Conservation (phyloP, 306 rosid genomes). For the Arachis hypogaea region DNA sequence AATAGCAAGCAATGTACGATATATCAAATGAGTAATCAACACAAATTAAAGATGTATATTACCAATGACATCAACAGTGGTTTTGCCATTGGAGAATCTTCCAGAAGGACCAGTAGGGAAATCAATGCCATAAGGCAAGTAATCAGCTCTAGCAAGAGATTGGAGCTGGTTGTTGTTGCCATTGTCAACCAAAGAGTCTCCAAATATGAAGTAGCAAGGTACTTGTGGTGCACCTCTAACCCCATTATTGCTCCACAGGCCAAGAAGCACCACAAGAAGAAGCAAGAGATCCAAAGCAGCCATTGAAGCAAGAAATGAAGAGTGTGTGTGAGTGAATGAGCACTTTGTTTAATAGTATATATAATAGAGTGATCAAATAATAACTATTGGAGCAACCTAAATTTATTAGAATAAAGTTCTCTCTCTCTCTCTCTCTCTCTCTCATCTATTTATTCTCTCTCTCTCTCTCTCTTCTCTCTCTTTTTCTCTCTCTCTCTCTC, state of each 20-base stretch:
- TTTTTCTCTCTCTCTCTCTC: too few relatives aligned
- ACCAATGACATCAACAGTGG: slow-evolving; percentile 66
- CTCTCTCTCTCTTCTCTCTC: too few relatives aligned
- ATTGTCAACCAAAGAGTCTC: slow-evolving; percentile 71
- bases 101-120: slow-evolving; percentile 62
- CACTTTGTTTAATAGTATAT: slow-evolving; percentile 35
- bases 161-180: slow-evolving; percentile 62
- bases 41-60: neutral
- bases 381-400: too few relatives aligned
- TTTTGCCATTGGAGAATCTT: slow-evolving; percentile 63
- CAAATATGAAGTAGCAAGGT: slow-evolving; percentile 59
- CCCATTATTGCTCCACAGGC: slow-evolving; percentile 30
- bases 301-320: slow-evolving; percentile 40
- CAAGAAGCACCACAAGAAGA: slow-evolving; percentile 34
- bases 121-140: slow-evolving; percentile 69
- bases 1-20: neutral
- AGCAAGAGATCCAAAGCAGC: slow-evolving; percentile 29
- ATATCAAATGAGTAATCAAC: too few relatives aligned
- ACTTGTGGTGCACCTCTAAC: slow-evolving; percentile 61
- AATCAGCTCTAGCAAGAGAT: slow-evolving; percentile 58
- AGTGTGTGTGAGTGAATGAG: slow-evolving; percentile 25
- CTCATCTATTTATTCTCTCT: too few relatives aligned
- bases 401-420: too few relatives aligned
- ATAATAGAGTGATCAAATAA: too few relatives aligned
- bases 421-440: too few relatives aligned